Conservation (phyloP, 2,329 filamentous ascomycete genomes). For the Coleophoma eucalyptorum region DNA sequence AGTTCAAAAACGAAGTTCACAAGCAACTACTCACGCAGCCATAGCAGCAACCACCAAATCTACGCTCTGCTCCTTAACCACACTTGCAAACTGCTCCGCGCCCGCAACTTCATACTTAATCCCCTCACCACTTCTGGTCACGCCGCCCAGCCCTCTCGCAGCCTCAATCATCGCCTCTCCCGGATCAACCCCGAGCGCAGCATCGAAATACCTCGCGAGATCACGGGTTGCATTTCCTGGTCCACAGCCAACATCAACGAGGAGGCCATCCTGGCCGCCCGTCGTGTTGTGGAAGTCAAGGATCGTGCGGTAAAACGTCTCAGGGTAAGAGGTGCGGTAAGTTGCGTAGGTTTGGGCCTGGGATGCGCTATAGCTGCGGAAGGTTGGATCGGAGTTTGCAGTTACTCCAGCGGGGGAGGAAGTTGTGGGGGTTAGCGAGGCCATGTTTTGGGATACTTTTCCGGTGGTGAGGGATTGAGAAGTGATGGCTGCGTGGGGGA, state of each 20-base stretch:
- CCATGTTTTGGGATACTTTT: no score
- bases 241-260: slow-evolving; percentile 27
- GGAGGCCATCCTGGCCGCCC: slow-evolving; percentile 14
- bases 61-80: slow-evolving; percentile 16
- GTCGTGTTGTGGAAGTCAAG: slow-evolving; percentile 17
- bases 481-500: no score
- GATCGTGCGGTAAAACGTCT: slow-evolving; percentile 15
- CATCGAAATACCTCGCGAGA: slow-evolving; percentile 20
- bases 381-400: slow-evolving; percentile 20
- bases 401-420: no score
- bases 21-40: slow-evolving; percentile 17
- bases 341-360: slow-evolving; percentile 23
- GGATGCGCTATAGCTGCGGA: slow-evolving; percentile 18
- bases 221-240: slow-evolving; percentile 25
- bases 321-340: slow-evolving; percentile 14
- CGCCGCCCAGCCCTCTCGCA: slow-evolving; percentile 7
- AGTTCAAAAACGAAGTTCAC: no score
- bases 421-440: no score
- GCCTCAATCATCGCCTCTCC: slow-evolving; percentile 22
- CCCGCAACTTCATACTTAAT: slow-evolving; percentile 12
- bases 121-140: no score
- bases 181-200: slow-evolving; percentile 23
- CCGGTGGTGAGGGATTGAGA: no score
- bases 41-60: slow-evolving; percentile 23
- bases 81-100: slow-evolving; percentile 20